Percentiles rank a stretch among this genome's conserved stretches.
These are phyloP conservation scores for Cicer yamashitae DNA, from an alignment of 306 rosid species.

Conservation along the genomic window DNA sequence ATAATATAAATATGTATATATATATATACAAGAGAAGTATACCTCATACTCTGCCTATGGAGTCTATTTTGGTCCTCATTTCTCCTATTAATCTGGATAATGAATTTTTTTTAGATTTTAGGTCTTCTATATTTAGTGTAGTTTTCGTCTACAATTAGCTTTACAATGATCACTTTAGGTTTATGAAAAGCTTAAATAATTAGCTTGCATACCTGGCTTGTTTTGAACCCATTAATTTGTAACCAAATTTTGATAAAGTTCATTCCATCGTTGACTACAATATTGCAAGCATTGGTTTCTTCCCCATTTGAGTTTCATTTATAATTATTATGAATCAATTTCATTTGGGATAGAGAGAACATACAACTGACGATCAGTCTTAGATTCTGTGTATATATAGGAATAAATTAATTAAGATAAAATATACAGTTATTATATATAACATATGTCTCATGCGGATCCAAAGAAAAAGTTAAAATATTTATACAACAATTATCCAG, in stretches of 20 bases:
- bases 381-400: background rate
- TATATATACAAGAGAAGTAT: conserved; percentile 11
- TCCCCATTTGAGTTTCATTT: background rate
- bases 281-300: background rate
- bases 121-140: conserved; percentile 21
- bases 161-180: background rate
- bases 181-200: background rate
- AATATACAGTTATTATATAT: background rate
- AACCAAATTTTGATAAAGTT: background rate
- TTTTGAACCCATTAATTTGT: conserved; percentile 1
- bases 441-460: background rate
- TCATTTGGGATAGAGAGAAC: background rate
- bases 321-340: no score
- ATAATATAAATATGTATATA: background rate
- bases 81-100: conserved; percentile 16
- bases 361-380: background rate
- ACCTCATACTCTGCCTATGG: background rate
- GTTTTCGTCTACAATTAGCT: conserved; percentile 19
- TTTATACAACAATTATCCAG: background rate
- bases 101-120: background rate
- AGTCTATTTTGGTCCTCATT: conserved; percentile 36
- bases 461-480: background rate
- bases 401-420: background rate
- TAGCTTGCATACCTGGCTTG: background rate
- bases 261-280: background rate